Percentiles rank a stretch among this genome's conserved stretches.
Evolutionary conservation across 768 basidiomycete species (phyloP).

Genomic region (Suillus decipiens): DNA sequence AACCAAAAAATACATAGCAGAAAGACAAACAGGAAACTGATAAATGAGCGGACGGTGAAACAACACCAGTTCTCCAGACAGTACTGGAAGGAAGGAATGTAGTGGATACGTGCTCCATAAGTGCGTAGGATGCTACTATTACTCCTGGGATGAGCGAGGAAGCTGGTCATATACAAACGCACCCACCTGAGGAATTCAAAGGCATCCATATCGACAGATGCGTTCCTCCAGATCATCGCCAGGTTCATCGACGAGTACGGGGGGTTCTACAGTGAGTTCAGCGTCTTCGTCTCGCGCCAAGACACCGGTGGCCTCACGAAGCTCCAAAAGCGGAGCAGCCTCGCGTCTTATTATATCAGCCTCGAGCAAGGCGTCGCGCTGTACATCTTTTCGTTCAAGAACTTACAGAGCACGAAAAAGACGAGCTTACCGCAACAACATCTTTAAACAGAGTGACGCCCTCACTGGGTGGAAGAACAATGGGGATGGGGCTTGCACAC

Average conservation of each 20-base stretch:
- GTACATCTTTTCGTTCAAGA: slow-evolving; percentile 5
- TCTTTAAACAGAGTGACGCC: slow-evolving; percentile 14
- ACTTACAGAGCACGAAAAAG: neutral
- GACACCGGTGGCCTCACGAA: neutral
- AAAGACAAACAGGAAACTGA: too few species aligned
- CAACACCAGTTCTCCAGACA: neutral
- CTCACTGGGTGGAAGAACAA: slow-evolving; percentile 12
- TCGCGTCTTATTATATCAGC: slow-evolving; percentile 6
- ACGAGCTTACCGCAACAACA: slow-evolving; percentile 15
- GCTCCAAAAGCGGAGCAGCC: slow-evolving; percentile 7
- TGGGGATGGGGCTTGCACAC: slow-evolving; percentile 12
- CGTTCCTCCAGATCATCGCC: slow-evolving; percentile 13
- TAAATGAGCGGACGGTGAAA: slow-evolving; percentile 2
- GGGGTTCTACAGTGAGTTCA: neutral
- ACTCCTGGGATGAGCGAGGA: neutral
- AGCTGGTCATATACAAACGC: neutral
- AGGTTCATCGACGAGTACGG: neutral
- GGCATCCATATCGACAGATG: slow-evolving; percentile 17
- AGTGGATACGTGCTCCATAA: neutral
- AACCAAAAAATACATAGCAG: neutral
- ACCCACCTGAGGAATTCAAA: slow-evolving; percentile 8
- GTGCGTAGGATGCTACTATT: neutral
- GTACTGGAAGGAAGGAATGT: neutral
- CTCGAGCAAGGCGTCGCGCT: slow-evolving; percentile 10
- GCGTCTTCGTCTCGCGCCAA: neutral